phyloP scores from a whole-genome alignment of 768 basidiomycete genomes.

The Piloderma croceum region DNA sequence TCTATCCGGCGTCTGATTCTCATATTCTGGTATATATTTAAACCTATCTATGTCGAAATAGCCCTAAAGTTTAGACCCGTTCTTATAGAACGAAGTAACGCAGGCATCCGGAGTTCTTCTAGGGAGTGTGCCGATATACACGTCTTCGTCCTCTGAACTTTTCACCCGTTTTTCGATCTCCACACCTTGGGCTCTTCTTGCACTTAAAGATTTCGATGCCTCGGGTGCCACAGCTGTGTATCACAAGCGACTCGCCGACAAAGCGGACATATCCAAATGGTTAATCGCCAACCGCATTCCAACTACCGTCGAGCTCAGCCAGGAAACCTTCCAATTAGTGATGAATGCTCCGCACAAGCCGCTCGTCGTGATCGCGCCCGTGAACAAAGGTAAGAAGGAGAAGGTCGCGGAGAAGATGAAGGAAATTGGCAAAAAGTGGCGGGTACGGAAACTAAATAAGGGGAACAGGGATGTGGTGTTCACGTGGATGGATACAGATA shows the following conservation, averaged over 20 bases:
- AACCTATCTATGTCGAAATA: no score
- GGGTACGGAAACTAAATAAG: slow-evolving; percentile 26
- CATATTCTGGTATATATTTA: slow-evolving; percentile 23
- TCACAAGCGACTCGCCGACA: slow-evolving; percentile 21
- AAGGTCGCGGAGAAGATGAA: slow-evolving; percentile 42
- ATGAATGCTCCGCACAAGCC: slow-evolving; percentile 78
- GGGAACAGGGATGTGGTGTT: slow-evolving; percentile 64
- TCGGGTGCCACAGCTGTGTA: not conserved
- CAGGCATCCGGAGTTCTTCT: slow-evolving; percentile 48
- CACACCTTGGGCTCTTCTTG: slow-evolving; percentile 45
- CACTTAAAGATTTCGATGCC: slow-evolving; percentile 55
- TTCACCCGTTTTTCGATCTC: slow-evolving; percentile 22
- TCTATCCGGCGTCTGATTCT: slow-evolving; percentile 35
- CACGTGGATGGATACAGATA: slow-evolving; percentile 81
- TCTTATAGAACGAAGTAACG: slow-evolving; percentile 48
- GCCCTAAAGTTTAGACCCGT: no score
- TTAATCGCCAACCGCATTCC: slow-evolving; percentile 68
- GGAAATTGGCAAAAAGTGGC: slow-evolving; percentile 59
- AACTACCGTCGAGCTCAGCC: slow-evolving; percentile 64
- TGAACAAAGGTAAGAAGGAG: slow-evolving; percentile 29
- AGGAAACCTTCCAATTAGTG: slow-evolving; percentile 74
- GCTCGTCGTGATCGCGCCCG: slow-evolving; percentile 71
- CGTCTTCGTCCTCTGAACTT: slow-evolving; percentile 30
- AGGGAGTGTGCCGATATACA: slow-evolving; percentile 45
- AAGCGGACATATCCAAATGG: slow-evolving; percentile 46